Evolutionary conservation across 2,329 filamentous ascomycete genomes (phyloP).

Genomic region (Cadophora gregata): DNA sequence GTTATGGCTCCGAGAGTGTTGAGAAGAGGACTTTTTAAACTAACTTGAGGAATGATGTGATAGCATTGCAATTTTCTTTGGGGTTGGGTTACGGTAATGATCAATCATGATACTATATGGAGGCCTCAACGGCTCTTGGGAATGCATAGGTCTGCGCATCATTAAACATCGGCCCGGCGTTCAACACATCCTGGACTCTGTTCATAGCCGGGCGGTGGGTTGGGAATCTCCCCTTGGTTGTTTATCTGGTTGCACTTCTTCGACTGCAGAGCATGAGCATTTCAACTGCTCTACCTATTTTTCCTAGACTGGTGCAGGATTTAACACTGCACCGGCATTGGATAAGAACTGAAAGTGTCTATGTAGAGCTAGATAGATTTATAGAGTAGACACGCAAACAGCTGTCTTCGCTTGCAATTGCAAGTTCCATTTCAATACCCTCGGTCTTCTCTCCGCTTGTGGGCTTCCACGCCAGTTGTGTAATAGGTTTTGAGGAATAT

Average conservation of each 20-base stretch:
- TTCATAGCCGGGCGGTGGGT: not conserved
- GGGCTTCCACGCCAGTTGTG: conserved; percentile 73
- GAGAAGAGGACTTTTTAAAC: conserved; percentile 9
- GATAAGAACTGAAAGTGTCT: conserved; percentile 10
- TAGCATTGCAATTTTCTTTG: conserved; percentile 20
- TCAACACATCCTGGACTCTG: conserved; percentile 20
- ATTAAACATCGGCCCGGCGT: conserved; percentile 37
- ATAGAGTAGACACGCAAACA: conserved; percentile 62
- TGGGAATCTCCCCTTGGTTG: too few species aligned
- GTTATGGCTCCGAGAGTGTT: conserved; percentile 60
- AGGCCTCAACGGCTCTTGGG: conserved; percentile 36
- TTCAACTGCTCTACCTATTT: conserved; percentile 31
- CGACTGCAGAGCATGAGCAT: conserved; percentile 21
- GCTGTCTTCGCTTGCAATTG: conserved; percentile 59
- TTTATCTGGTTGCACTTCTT: not conserved
- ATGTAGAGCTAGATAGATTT: conserved; percentile 25
- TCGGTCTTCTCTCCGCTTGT: conserved; percentile 22
- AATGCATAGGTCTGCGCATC: conserved; percentile 34
- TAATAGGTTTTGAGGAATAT: conserved; percentile 47
- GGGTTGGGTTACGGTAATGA: conserved; percentile 9
- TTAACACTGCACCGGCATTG: conserved; percentile 25
- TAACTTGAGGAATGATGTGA: conserved; percentile 19
- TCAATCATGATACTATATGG: conserved; percentile 18
- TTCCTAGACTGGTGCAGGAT: conserved; percentile 35
- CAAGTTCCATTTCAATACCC: conserved; percentile 36